Base-by-base conservation (phyloP, 768 basidiomycete genomes). In the Coprinellus micaceus region DNA sequence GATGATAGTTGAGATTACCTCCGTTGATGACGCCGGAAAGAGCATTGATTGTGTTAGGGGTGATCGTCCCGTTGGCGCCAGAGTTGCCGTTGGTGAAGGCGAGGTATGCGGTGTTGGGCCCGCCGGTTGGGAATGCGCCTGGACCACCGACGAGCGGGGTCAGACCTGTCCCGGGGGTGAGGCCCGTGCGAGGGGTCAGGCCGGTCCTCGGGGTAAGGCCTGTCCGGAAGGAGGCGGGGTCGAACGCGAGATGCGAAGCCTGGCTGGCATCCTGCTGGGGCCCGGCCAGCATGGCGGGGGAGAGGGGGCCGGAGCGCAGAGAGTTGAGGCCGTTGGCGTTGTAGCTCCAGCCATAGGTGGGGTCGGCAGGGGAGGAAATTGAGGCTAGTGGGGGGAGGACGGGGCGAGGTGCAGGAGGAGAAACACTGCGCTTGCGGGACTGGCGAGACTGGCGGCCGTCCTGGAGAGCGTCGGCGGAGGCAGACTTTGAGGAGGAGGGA, bases 201-300 rank as follows among this genome's bases (percentile, higher is more conserved):
- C 94, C 94, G 0, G 91, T 89, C 19, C 89, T 76, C 2, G 81
- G 94, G 7, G 94, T 95, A 61, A 96, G 85, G 29, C 94, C 92
- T 0, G 93, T 94, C 44, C 92, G 84, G 74, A 92, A 85, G 41
- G 78, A 73, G 61, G 81, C 64, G 39, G 87, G 83, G 66, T 94
- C 91, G 68, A 92, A 95, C 49, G 77, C 65, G 41, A 78, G 61
- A 54, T 77, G 77, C 6, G 65, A 50, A 13, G 67, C 44, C 65
- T 63, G 67, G 64, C 78, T 73, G 30, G 71, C 72, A 51, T 73
- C 61, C 46, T 77, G 78, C 68, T 84, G 86, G 3, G 94, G 95
- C 9, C 90, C 96, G 25, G 91, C 85, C 58, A 97, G 86, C 92
- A 98, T 96, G 53, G 96, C 94, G 28, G 96, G 96, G 4, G 91